A percentile compares a stretch with the other conserved stretches of the same genome.
These are phyloP conservation scores for Candida glucosophila DNA, from an alignment of 1,139 yeast species.

Conservation along the genomic window DNA sequence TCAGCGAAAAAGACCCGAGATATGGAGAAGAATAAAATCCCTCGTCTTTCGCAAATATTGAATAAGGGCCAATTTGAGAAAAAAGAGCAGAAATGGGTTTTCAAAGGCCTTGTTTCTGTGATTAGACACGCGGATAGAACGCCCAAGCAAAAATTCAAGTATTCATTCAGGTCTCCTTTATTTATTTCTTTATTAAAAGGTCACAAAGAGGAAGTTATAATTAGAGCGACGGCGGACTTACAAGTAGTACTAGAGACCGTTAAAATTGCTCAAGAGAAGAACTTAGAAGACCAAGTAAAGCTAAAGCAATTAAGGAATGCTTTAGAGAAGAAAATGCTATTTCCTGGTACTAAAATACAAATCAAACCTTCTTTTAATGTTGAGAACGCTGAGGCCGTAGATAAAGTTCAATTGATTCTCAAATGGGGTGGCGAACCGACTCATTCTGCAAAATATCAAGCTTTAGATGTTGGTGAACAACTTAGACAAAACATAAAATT, in stretches of 20 bases:
- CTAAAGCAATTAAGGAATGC: constrained; percentile 72
- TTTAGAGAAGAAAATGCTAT: constrained; percentile 75
- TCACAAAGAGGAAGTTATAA: constrained; percentile 91
- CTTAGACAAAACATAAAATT: constrained; percentile 85
- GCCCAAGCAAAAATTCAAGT: constrained; percentile 97
- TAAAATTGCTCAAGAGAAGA: constrained; percentile 66
- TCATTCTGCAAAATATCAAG: constrained; percentile 93
- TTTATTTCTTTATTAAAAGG: constrained; percentile 87
- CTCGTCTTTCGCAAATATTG: constrained; percentile 26
- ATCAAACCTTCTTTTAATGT: constrained; percentile 75
- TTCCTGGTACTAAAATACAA: constrained; percentile 97
- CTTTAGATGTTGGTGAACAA: constrained; percentile 92
- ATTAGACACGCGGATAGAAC: constrained; percentile 98
- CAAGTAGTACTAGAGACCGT: constrained; percentile 82
- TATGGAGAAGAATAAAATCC: constrained; percentile 30
- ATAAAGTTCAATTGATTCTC: constrained; percentile 88
- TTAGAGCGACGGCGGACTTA: constrained; percentile 80
- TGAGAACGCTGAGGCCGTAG: constrained; percentile 60
- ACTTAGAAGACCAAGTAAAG: constrained; percentile 74
- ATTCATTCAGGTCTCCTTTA: constrained; percentile 81
- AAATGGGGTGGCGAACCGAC: constrained; percentile 99
- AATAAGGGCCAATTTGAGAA: constrained; percentile 50
- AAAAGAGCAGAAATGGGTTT: constrained; percentile 92
- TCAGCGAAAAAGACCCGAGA: constrained; percentile 44
- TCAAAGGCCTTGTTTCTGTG: constrained; percentile 86